Base-by-base conservation (phyloP, 257 asterid species). In the Nicotiana knightiana region DNA sequence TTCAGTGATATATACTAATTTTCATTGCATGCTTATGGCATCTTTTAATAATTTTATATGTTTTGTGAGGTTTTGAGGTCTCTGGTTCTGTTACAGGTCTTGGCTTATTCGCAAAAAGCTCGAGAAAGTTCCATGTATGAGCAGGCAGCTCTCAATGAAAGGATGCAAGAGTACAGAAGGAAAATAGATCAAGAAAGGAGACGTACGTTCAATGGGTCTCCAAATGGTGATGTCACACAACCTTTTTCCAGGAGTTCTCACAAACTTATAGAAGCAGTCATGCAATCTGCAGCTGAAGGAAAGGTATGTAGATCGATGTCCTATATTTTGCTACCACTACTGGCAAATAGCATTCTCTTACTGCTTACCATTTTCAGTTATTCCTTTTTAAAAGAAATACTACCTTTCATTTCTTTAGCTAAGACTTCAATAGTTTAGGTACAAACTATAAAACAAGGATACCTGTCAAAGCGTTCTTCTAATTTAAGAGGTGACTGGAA, bases 401-500 rank as follows among this genome's bases (percentile, higher is more conserved):
- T 70, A 76, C 26, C 62, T 79, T 65, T 76, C 21, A 16, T 63
- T 24, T 76, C 79, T 87, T 83, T 88, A 86, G 85, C 94, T 88
- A 87, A 87, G 82, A 83, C 81, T 88, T 92, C 90, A 91, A 86
- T 88, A 89, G 91, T 94, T 89, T 93, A 95, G 97, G 93, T 93
- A 85, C 97, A 93, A 91, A 92, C 97, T 85, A 92, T 94, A 80
- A 92, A 91, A 84, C 97, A 90, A 87, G 95, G 93, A 55, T 92
- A 92, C 86, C 93, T 92, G 81, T 90, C 91, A 32, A 92, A 93
- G 82, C 91, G 97, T 77, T 93, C 97, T 71, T 92, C 96, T 83
- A 93, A 87, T 85, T 80, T 93, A 86, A 91, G 97, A 86, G 97
- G 97, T 84, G 97, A 93, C 87, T 93, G 97, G 97, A 93, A 93